Conservation (phyloP, 108 stramenopile genomes). For the Bacterosira constricta region DNA sequence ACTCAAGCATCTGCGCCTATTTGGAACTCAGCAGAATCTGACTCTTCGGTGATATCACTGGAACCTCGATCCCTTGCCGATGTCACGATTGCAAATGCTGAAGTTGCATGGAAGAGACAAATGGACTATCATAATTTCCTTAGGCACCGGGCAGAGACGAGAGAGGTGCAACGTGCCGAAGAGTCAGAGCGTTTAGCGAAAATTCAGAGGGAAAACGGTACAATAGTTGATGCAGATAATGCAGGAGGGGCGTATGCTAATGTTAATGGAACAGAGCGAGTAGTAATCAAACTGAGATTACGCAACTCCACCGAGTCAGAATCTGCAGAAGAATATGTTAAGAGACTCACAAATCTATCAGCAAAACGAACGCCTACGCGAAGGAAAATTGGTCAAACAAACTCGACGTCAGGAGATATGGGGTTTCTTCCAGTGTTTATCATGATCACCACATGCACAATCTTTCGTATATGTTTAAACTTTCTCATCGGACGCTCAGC, state of each 20-base stretch:
- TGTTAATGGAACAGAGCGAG: neutral
- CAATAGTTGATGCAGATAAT: neutral
- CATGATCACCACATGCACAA: neutral
- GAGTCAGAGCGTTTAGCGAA: too few species aligned
- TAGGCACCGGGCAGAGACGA: slow-evolving; percentile 2
- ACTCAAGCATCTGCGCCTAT: neutral
- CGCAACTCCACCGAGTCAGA: neutral
- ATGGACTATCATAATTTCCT: slow-evolving; percentile 6
- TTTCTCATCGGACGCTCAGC: neutral
- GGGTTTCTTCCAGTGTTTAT: neutral
- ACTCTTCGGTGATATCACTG: neutral
- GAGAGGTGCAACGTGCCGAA: neutral
- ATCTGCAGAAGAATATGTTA: neutral
- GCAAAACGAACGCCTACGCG: neutral
- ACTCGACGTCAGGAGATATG: neutral
- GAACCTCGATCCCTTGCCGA: slow-evolving; percentile 30
- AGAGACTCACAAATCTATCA: neutral
- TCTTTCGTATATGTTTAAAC: neutral
- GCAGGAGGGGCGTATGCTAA: neutral
- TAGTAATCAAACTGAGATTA: neutral
- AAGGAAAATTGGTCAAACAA: neutral
- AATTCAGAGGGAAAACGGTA: neutral
- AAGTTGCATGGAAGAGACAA: slow-evolving; percentile 9
- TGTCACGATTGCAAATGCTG: slow-evolving; percentile 25
- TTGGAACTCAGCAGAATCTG: neutral